Conservation (phyloP, 768 basidiomycete genomes). For the Coprinopsis strossmayeri region DNA sequence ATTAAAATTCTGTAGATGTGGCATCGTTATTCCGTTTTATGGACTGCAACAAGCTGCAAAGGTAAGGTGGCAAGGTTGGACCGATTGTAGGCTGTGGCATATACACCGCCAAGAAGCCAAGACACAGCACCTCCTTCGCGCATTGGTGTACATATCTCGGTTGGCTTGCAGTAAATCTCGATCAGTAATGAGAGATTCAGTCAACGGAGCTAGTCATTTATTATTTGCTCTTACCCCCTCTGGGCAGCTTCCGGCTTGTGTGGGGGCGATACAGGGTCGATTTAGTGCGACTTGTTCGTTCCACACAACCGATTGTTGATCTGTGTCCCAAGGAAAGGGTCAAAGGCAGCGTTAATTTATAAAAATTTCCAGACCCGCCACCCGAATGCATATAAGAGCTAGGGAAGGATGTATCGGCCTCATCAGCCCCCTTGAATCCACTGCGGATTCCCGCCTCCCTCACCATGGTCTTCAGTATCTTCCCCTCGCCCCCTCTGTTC, state of each 20-base stretch:
- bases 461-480: slow-evolving; percentile 36
- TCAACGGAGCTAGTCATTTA: slow-evolving; percentile 5
- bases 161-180: neutral
- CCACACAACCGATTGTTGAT: neutral
- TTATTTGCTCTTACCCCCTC: neutral
- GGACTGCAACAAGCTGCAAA: no score
- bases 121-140: no score
- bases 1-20: no score
- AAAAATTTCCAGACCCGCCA: neutral
- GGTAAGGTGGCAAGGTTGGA: no score
- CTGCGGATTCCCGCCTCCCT: slow-evolving; percentile 9
- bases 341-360: neutral
- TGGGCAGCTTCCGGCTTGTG: neutral
- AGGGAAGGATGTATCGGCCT: neutral
- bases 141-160: no score
- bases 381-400: neutral
- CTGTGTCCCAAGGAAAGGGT: neutral
- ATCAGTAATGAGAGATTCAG: slow-evolving; percentile 5
- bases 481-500: slow-evolving; percentile 49
- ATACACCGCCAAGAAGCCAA: no score
- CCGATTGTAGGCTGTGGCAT: no score
- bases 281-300: neutral
- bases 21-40: no score
- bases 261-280: neutral
- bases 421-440: neutral